Base-by-base conservation (phyloP, 805 yeast species). In the Pichia thaimueangensis region DNA sequence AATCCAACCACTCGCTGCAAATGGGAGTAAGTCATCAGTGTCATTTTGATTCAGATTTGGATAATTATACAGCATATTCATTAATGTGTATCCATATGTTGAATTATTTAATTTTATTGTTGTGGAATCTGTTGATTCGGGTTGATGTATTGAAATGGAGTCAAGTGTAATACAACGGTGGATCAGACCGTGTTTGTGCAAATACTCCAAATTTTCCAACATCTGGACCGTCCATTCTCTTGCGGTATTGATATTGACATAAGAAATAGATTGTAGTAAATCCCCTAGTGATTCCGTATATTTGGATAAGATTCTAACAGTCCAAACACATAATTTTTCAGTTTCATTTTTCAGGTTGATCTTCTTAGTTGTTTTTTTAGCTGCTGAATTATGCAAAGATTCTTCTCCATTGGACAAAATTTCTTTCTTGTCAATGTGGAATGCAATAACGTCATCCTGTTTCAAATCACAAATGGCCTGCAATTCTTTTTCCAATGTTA, bases 201-300 rank as follows among this genome's bases (percentile, higher is more conserved):
- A 59, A 40, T 75, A 75, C 53, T 93, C 97, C 7, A 93, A 61
- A 2, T 88, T 89, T 47, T 93, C 96, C 28, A 93, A 65, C 5
- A 93, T 53, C 57, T 89, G 93, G 37, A 89, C 81, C 30, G 88
- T 71, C 97, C 97, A 93, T 6, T 81, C 72, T 49, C 97, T 74
- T 0, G 95, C 95, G 2, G 85, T 71, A 4, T 83, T 78, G 54
- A 89, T 66, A 53, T 77, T 82, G 7, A 87, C 73, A 35, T 73
- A 73, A 3, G 78, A 81, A 0, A 86, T 78, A 0, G 87, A 76
- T 12, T 78, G 73, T 11, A 91, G 64, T 8, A 91, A 59, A 38
- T 81, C 88, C 30, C 76, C 71, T 6, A 87, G 52, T 1, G 83
- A 69, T 30, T 74, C 68, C 0, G 74, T 60, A 47, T 74, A 77